Evolutionary conservation across 495 filamentous ascomycete species (phyloP).

Genomic region (Hypoxylon lenormandii): DNA sequence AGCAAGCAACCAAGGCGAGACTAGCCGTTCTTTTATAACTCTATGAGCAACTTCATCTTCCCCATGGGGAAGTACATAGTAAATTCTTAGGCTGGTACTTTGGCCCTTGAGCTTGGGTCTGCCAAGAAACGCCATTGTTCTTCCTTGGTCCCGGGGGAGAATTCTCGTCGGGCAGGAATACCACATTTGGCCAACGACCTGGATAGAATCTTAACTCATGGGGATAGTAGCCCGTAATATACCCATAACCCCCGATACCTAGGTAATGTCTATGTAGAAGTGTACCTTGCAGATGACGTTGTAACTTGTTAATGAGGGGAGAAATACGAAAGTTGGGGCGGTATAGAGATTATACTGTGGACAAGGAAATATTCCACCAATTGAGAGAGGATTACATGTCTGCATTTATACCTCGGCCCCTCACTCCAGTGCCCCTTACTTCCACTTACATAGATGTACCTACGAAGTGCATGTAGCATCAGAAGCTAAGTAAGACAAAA

Average conservation of each 20-base stretch:
- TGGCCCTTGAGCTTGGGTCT: neutral
- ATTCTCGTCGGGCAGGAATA: slow-evolving; percentile 1
- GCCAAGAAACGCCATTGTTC: slow-evolving; percentile 30
- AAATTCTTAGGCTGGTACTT: neutral
- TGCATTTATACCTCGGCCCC: too few relatives aligned
- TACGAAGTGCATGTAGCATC: too few relatives aligned
- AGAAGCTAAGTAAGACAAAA: neutral
- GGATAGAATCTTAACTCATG: neutral
- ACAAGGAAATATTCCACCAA: slow-evolving; percentile 37
- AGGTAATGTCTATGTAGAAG: slow-evolving; percentile 5
- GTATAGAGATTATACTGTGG: neutral
- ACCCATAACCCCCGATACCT: neutral
- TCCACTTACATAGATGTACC: too few relatives aligned
- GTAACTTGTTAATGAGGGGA: slow-evolving; percentile 19
- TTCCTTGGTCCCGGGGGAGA: neutral
- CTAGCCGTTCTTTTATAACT: slow-evolving; percentile 18
- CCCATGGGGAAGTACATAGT: slow-evolving; percentile 14
- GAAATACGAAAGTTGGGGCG: slow-evolving; percentile 25
- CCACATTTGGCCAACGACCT: slow-evolving; percentile 13
- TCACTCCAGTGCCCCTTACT: slow-evolving; percentile 21
- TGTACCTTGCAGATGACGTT: slow-evolving; percentile 23
- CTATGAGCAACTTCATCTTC: neutral
- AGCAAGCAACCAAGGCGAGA: neutral
- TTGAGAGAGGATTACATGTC: slow-evolving; percentile 19
- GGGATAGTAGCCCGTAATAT: neutral